Conservation (phyloP, 2,329 filamentous ascomycete genomes). For the Teratosphaeria destructans region DNA sequence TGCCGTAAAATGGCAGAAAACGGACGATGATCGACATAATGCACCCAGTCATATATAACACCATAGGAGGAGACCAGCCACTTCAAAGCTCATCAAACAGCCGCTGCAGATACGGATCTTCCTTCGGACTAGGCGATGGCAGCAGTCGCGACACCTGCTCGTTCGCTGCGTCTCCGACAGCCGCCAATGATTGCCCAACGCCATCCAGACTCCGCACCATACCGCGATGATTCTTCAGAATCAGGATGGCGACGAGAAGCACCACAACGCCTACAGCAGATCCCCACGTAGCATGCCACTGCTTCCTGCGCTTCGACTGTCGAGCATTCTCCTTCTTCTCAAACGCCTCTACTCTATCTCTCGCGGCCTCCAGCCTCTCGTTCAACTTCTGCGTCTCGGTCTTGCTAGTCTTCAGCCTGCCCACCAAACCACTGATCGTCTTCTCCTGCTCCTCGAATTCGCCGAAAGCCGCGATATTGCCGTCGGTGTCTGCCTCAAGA, state of each 20-base stretch:
- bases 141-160: slow-evolving; percentile 4
- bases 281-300: slow-evolving; percentile 20
- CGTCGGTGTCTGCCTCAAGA: slow-evolving; percentile 49
- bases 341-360: slow-evolving; percentile 55
- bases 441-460: slow-evolving; percentile 56
- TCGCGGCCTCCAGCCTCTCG: slow-evolving; percentile 53
- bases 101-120: slow-evolving; percentile 19
- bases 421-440: slow-evolving; percentile 52
- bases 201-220: slow-evolving; percentile 10
- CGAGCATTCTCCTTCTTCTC: slow-evolving; percentile 57
- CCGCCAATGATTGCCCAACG: slow-evolving; percentile 9
- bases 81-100: slow-evolving; percentile 21
- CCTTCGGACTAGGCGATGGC: slow-evolving; percentile 10
- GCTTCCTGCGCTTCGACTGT: slow-evolving; percentile 47
- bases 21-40: background rate
- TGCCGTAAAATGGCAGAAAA: no score
- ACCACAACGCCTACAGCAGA: slow-evolving; percentile 13
- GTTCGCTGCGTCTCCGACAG: slow-evolving; percentile 11
- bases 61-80: background rate
- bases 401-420: slow-evolving; percentile 50
- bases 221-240: slow-evolving; percentile 15
- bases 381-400: slow-evolving; percentile 50
- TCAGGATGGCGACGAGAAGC: slow-evolving; percentile 15
- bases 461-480: slow-evolving; percentile 50
- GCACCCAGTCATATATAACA: background rate